Evolutionary conservation across 2,329 filamentous ascomycete genomes (phyloP).

Genomic region (Chaetoscypha palmicola): DNA sequence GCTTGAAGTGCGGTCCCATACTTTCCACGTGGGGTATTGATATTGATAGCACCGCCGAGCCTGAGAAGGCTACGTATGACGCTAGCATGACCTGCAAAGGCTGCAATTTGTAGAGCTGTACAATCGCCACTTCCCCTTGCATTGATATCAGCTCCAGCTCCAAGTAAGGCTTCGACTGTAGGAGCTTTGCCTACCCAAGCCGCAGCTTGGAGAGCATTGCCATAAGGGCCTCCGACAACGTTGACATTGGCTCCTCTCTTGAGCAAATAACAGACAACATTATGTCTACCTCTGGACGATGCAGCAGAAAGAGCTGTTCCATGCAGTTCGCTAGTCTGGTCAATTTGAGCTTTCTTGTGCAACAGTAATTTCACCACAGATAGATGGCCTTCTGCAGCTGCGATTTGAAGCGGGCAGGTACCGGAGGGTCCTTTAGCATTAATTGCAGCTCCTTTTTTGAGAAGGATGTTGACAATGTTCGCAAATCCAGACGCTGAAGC

Average conservation of each 20-base stretch:
- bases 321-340: constrained; percentile 8
- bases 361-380: constrained; percentile 5
- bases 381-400: constrained; percentile 8
- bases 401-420: constrained; percentile 6
- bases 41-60: constrained; percentile 5
- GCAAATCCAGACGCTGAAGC: constrained; percentile 6
- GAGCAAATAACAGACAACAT: constrained; percentile 3
- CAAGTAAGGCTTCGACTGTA: constrained; percentile 2
- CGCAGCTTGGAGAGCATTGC: constrained; percentile 7
- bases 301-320: constrained; percentile 6
- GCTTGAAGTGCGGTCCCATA: constrained; percentile 7
- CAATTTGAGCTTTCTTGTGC: constrained; percentile 6
- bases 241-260: constrained; percentile 7
- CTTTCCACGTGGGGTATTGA: constrained; percentile 3
- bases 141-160: constrained; percentile 1
- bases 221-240: constrained; percentile 4
- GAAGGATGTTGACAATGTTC: constrained; percentile 8
- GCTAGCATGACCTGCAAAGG: constrained; percentile 4
- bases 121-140: background rate
- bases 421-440: constrained; percentile 6
- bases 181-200: constrained; percentile 3
- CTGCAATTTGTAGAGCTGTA: constrained; percentile 9
- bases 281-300: background rate
- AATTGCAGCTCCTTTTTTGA: constrained; percentile 7
- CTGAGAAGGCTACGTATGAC: constrained; percentile 6